Conservation (phyloP, 805 yeast genomes). For the Candida alai region DNA sequence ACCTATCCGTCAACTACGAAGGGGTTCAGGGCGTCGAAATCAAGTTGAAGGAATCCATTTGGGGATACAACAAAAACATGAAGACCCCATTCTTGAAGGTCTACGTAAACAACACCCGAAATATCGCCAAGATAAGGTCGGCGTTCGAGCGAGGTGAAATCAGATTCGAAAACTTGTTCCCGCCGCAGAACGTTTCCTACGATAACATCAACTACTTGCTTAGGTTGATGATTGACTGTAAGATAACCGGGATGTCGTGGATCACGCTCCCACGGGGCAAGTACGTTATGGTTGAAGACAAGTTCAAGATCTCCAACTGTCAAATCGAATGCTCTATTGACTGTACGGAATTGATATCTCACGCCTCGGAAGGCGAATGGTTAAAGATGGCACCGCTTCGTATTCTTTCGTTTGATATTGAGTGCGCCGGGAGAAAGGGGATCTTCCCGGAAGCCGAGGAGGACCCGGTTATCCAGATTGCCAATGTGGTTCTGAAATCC, state of each 20-base stretch:
- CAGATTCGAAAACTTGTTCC: conserved; percentile 57
- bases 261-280: conserved; percentile 76
- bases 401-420: conserved; percentile 92
- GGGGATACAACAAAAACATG: conserved; percentile 86
- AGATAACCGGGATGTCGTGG: conserved; percentile 97
- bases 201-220: conserved; percentile 87
- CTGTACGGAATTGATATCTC: conserved; percentile 68
- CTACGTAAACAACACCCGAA: conserved; percentile 59
- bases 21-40: conserved; percentile 68
- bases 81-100: conserved; percentile 79
- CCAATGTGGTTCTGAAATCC: conserved; percentile 82
- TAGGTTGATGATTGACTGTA: conserved; percentile 88
- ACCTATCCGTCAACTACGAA: conserved; percentile 46
- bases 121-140: conserved; percentile 64
- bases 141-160: conserved; percentile 84
- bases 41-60: conserved; percentile 73
- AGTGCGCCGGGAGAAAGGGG: conserved; percentile 97
- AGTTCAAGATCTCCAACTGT: conserved; percentile 60
- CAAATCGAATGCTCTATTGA: conserved; percentile 79
- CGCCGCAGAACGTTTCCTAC: conserved; percentile 61
- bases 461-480: conserved; percentile 96
- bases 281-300: conserved; percentile 47
- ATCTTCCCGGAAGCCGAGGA: conserved; percentile 91
- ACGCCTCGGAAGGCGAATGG: conserved; percentile 91
- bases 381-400: conserved; percentile 90